Base-by-base conservation (phyloP, 805 yeast genomes). In the Jamesozyma hellenica region DNA sequence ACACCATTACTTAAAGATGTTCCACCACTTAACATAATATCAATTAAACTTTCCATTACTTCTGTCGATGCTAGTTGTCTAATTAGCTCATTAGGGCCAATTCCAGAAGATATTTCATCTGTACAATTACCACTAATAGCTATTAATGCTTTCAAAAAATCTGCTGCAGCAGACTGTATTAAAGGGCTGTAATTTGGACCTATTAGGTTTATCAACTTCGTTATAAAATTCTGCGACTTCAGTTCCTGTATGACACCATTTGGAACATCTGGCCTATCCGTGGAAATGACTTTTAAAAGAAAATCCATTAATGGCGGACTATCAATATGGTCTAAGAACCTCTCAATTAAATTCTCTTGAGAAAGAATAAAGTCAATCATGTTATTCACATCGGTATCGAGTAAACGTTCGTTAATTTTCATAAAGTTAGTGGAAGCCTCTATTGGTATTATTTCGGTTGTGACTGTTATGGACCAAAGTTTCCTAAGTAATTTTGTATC, bases 251-350 rank as follows among this genome's bases (percentile, higher is more conserved):
- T 75, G 16, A 92, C 77, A 9, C 95, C 96, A 1, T 95, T 85
- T 14, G 95, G 84, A 35, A 75, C 68, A 50, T 86, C 95, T 2
- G 90, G 82, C 60, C 85, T 88, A 63, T 92, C 98, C 0, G 96
- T 84, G 36, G 94, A 87, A 25, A 92, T 83, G 16, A 92, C 79
- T 57, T 90, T 82, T 41, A 92, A 67, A 42, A 92, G 64, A 52
- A 90, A 85, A 61, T 92, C 98, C 88, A 90, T 88, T 42, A 92
- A 63, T 36, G 95, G 87, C 3, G 97, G 96, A 43, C 88, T 84
- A 52, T 87, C 96, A 43, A 92, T 77, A 61, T 90, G 95, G 40
- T 71, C 72, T 61, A 90, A 67, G 57, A 90, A 86, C 45, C 84
- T 72, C 50, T 80, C 84, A 28, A 87, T 95, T 43, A 92, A 66